Base-by-base conservation (phyloP, 768 basidiomycete species). In the Obba rivulosa region DNA sequence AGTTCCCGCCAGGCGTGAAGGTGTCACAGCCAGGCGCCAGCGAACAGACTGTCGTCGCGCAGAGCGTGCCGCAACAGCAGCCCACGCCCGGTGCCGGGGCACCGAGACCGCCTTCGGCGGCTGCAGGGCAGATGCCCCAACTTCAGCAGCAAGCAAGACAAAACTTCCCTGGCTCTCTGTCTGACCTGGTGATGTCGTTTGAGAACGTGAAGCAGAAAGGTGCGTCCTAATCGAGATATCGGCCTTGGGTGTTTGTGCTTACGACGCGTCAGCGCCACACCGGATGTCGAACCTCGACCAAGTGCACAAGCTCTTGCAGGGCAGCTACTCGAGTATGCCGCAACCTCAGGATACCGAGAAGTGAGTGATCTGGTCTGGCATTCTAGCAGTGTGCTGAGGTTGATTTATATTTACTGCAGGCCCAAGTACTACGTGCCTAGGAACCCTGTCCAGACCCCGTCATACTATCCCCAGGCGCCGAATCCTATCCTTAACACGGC, bases 161-260 rank as follows among this genome's bases (percentile, higher is more conserved):
- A 9, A 65, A 80, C 18, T 84, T 85, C 77, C 92, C 90, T 16
- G 89, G 84, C 48, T 91, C 84, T 22, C 64, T 99, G 62, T 90
- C 91, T 10, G 95, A 97, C 62, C 74, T 99, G 45, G 93, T 97
- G 35, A 81, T 87, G 18, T 92, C 91, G 35, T 98, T 97, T 61
- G 95, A 98, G 71, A 87, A 77, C 40, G 92, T 95, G 38, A 98
- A 97, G 70, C 92, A 95, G 73, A 93, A 96, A 66, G 92, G 94
- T 93, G 53, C 42, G 73, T 49, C 14, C 42, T 22, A 9, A 3
- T 17, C 37, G 11, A 18, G 25, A 8, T n/a, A 25, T 24, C 17
- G 44, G 43, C 34, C 21, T 25, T 37, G 40, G 41, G 8, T 34
- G 17, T n/a, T 45, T 22, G 23, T 46, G 49, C 50, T 57, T 28